phyloP scores from a whole-genome alignment of 192 early-diverging fungal species.

The Rhizophagus clarus region DNA sequence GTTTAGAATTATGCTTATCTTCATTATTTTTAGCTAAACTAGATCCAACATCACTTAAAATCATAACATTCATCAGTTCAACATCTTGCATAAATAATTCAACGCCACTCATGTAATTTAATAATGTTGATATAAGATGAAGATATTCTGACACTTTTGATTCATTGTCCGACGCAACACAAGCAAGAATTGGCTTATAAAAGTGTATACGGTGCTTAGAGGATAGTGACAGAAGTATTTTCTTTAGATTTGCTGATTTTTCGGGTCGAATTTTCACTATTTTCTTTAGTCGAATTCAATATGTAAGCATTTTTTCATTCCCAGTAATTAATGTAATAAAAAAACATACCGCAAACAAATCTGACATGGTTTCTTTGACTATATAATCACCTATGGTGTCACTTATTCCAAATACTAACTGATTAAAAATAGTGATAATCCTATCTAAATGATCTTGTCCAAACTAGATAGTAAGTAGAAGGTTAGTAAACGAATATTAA shows the following conservation, averaged over 20 bases:
- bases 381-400: slow-evolving; percentile 43
- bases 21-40: not conserved
- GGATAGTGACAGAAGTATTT: slow-evolving; percentile 44
- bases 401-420: slow-evolving; percentile 21
- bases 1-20: slow-evolving; percentile 6
- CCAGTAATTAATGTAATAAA: not conserved
- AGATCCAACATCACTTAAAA: slow-evolving; percentile 54
- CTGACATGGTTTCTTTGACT: slow-evolving; percentile 44
- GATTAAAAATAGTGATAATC: slow-evolving; percentile 21
- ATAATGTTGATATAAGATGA: slow-evolving; percentile 44
- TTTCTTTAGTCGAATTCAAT: slow-evolving; percentile 33
- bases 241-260: slow-evolving; percentile 38
- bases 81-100: slow-evolving; percentile 59
- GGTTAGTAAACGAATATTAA: not conserved
- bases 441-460: slow-evolving; percentile 26
- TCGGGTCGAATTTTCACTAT: slow-evolving; percentile 41
- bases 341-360: slow-evolving; percentile 46
- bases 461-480: slow-evolving; percentile 13
- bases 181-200: slow-evolving; percentile 57
- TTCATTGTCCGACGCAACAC: slow-evolving; percentile 53
- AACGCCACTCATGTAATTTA: slow-evolving; percentile 48
- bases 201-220: slow-evolving; percentile 39
- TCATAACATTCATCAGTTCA: slow-evolving; percentile 56
- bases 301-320: not conserved
- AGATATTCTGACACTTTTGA: slow-evolving; percentile 46